Base-by-base conservation (phyloP, 2,329 filamentous ascomycete genomes). In the Pseudopyricularia cyperi region DNA sequence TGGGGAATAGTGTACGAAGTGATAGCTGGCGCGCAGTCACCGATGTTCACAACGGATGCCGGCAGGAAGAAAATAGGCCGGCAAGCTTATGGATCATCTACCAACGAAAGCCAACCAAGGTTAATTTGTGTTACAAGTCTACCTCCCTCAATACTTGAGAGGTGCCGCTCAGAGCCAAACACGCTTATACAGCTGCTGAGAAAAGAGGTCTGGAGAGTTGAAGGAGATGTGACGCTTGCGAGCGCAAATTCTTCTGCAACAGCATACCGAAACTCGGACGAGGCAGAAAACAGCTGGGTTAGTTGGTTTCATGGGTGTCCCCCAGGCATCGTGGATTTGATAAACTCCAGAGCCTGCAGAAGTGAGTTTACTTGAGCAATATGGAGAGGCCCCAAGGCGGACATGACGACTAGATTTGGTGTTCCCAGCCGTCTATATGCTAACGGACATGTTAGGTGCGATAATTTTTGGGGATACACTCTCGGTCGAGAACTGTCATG, bases 401-500 rank as follows among this genome's bases (percentile, higher is more conserved):
- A 26, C 5, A 42, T 24, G 8, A 30, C 24, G 22, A 44, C 11
- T 24, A 12, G 22, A 11, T n/a, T n/a, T n/a, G n/a, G n/a, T n/a
- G n/a, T n/a, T n/a, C n/a, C n/a, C n/a, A n/a, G n/a, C n/a, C n/a
- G n/a, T n/a, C n/a, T n/a, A n/a, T n/a, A n/a, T n/a, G 22, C 5
- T 4, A 33, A 50, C n/a, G n/a, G n/a, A n/a, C 4, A 56, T 60
- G 44, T 0, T 15, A 75, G 73, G 70, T 34, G 86, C 88, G 2
- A 82, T 93, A 62, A 91, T 90, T 86, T 94, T 94, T 66, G 91
- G 91, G 58, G 88, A 94, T 60, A 61, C 68, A 6, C 66, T 93
- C 7, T 72, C 71, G 0, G 56, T 62, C 1, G 65, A 71, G 0
- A 74, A 88, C 56, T 91, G 87, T 58, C 57, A 66, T 9, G 61